Percentiles rank a stretch among this genome's conserved stretches.
Evolutionary conservation across 2,329 filamentous ascomycete species (phyloP).

Genomic region (Aspergillus tanneri): DNA sequence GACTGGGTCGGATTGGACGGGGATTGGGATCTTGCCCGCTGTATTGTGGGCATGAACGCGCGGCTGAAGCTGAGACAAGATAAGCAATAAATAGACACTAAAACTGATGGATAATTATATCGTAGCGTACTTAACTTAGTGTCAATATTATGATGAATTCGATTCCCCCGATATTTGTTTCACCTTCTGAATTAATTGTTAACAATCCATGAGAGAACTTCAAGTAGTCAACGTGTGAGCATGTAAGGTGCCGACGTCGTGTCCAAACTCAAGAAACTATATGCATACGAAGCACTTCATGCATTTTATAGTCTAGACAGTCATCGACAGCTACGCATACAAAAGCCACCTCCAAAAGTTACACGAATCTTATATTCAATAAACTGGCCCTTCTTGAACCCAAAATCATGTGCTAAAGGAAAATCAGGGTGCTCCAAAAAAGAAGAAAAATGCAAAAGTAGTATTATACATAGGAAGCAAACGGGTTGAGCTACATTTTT

Average conservation of each 20-base stretch:
- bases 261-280: too few species aligned
- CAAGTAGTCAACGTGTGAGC: too few species aligned
- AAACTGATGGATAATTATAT: too few species aligned
- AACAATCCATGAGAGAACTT: too few species aligned
- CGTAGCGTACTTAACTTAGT: too few species aligned
- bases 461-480: conserved; percentile 38
- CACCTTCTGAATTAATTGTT: too few species aligned
- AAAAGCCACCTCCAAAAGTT: neutral
- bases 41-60: conserved; percentile 89
- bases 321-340: too few species aligned
- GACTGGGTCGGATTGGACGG: conserved; percentile 87
- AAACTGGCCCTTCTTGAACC: conserved; percentile 7
- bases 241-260: too few species aligned
- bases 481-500: conserved; percentile 19
- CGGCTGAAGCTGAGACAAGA: conserved; percentile 47
- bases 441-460: conserved; percentile 11
- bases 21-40: conserved; percentile 86
- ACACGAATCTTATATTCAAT: conserved; percentile 14
- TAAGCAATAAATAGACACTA: conserved; percentile 6
- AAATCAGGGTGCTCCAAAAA: conserved; percentile 16
- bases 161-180: too few species aligned
- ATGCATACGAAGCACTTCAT: too few species aligned
- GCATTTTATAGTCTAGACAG: neutral
- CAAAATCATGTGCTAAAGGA: conserved; percentile 18
- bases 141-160: neutral